Evolutionary conservation across 2,329 filamentous ascomycete species (phyloP), one percentile per base, ranked within the genome.

Genomic region (Lecanicillium sp.): DNA sequence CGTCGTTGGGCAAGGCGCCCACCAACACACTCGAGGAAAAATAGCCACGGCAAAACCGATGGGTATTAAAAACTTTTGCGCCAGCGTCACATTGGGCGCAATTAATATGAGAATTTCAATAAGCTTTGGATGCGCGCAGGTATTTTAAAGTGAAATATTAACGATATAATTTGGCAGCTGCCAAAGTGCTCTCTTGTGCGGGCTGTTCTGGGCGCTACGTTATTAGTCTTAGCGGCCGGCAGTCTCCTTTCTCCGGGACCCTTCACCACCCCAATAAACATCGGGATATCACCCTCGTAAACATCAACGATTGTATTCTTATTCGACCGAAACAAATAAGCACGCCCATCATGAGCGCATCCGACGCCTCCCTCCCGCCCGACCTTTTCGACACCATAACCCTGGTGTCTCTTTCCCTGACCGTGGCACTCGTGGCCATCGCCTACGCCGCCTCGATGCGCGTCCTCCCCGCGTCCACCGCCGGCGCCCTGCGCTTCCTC

Each of bases 401-500:
- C 14, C 68, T 83, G 52, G 59, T 77, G 53, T 83, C 79, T 32
- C 75, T 84, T 38, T 67, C 70, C 39, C 73, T 73, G 14, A 79
- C 77, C 6, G 58, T 81, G 49, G 69, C 69, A 55, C 74, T 84
- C 54, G 67, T 69, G 51, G 59, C 65, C 45, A 60, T 68, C 48
- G 77, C 78, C 46, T 78, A 79, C 60, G 55, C 55, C 20, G 58
- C 71, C 19, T 81, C 79, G 9, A 68, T 68, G 24, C 57, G 54
- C 41, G 67, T 69, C 19, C 68, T 79, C 19, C 63, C 83, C 4
- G 61, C 68, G 15, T 60, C 71, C 1, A 72, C 81, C 10, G 67
- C 77, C 1, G 62, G 69, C 30, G 78, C 81, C 44, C 74, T 76
- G 48, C 88, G 90, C 52, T 71, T 87, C 62, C 82, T 96, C 55